Evolutionary conservation across 73 alveolate genomes (phyloP), one percentile per base, ranked within the genome.

Genomic region (Breviolum minutum): DNA sequence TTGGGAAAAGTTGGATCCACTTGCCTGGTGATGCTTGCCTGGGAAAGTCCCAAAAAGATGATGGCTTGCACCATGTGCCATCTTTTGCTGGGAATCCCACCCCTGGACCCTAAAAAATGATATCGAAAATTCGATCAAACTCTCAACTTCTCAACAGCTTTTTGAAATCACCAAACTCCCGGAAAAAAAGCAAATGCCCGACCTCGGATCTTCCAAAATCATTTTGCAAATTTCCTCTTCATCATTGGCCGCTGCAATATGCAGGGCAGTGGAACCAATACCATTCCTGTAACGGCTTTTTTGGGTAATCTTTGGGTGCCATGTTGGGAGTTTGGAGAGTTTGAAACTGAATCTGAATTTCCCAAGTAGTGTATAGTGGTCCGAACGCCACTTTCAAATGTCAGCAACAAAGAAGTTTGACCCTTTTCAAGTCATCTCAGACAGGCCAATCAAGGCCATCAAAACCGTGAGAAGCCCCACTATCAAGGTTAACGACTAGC

Each of bases 161-260:
- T 1, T 22, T 68, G 1, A 14, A 14, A 14, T 68, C 1, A 2
- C 24, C 30, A 17, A 9, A 30, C 86, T 29, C 7, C 63, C 86
- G 2, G 20, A 27, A 77, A 10, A 20, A 40, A 29, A 17, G n/a
- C 48, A 17, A 14, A 20, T 0, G n/a, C 60, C 79, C 69, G 8
- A 83, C 99, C 99, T 94, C 40, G 99, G 93, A 82, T 93, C 76
- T 1, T 63, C 85, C 63, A 94, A 54, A 60, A 94, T 76, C 93
- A 94, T 94, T 48, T 63, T 60, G 93, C 99, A 94, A 27, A 94
- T 94, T 69, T 94, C 99, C 70, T 79, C 93, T 87, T 94, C 99
- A 63, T 94, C 99, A 26, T 94, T 94, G 70, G 93, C 99, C 14
- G 99, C 99, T 13, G 99, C 99, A 10, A 94, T 94, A 93, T 94